Evolutionary conservation across 306 rosid genomes (phyloP), one percentile per base, ranked within the genome.

Genomic region (Erythrophleum fordii): DNA sequence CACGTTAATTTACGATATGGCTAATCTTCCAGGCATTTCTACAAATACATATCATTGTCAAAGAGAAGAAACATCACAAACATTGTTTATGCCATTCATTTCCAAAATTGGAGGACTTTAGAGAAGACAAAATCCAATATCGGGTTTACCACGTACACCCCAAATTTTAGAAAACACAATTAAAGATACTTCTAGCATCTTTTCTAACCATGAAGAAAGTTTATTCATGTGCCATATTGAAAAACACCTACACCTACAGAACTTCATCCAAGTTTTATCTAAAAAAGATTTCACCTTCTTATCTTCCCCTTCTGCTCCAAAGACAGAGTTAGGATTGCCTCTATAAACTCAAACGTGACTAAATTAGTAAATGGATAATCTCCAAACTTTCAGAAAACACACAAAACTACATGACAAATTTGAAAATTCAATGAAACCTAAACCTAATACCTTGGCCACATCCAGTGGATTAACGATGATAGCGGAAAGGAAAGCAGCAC

Each of bases 401-500:
- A 3, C 25, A 45, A 75, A 25, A 42, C 5, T 58, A 5, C 66
- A 18, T 5, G 35, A 25, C 31, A 28, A 62, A 49, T 13, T 8
- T 13, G 52, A 42, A 37, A 16, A 16, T 16, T 22, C 20, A 7
- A 51, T 20, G 11, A 23, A 73, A 14, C 0, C 8, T 13, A 51
- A 64, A 3, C 10, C 20, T 17, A 2, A 76, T 64, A 88, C 98
- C 92, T 95, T 95, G 88, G 92, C 99, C 12, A 95, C 88, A 73
- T 95, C 99, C 31, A 95, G 94, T 28, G 99, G 98, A 81, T 95
- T 95, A 41, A 93, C 92, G 69, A 95, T 79, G 71, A 95, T 55
- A 37, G 99, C 97, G 17, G 99, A 95, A 41, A 95, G 12, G 51
- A 92, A 62, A 49, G 99, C 94, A 59, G 99, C 97, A 35, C 97